Percentiles rank a stretch among this genome's conserved stretches.
Evolutionary conservation across 352 stramenopile genomes (phyloP).

Genomic region (Phytophthora gonapodyides): DNA sequence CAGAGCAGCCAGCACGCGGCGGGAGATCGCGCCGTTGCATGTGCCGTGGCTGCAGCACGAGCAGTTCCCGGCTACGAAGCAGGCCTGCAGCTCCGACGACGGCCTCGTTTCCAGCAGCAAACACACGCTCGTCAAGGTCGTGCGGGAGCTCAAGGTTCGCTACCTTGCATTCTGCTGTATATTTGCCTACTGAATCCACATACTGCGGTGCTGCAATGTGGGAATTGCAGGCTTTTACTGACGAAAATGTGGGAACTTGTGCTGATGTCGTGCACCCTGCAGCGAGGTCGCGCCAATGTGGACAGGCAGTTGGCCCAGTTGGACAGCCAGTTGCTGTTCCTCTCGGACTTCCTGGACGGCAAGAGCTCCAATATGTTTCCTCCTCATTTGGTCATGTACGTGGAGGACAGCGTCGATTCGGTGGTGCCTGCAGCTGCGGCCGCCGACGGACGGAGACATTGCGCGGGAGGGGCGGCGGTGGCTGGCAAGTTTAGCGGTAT

Average conservation of each 20-base stretch:
- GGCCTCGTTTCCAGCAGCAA: constrained; percentile 58
- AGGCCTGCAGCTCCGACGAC: constrained; percentile 48
- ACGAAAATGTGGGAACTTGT: constrained; percentile 2
- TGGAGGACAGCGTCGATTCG: constrained; percentile 22
- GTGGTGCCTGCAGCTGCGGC: background rate
- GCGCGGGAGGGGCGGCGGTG: constrained; percentile 18
- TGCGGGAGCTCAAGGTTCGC: constrained; percentile 72
- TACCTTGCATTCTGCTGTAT: background rate
- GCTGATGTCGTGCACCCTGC: constrained; percentile 1
- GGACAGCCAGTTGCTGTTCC: constrained; percentile 59
- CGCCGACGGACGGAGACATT: constrained; percentile 28
- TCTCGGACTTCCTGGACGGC: constrained; percentile 66
- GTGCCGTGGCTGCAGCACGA: constrained; percentile 75
- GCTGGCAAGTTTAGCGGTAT: constrained; percentile 26
- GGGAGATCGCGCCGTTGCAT: constrained; percentile 43
- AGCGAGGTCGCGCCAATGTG: constrained; percentile 57
- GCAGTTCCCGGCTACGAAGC: constrained; percentile 63
- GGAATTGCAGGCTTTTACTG: background rate
- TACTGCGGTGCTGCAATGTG: constrained; percentile 1
- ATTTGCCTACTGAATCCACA: background rate
- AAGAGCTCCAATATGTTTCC: constrained; percentile 50
- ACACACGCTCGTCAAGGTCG: constrained; percentile 50
- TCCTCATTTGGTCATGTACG: constrained; percentile 33
- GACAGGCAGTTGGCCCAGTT: constrained; percentile 67
- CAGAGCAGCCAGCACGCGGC: constrained; percentile 14